phyloP scores from a whole-genome alignment of 2,329 filamentous ascomycete species.

The Fusarium sp. region DNA sequence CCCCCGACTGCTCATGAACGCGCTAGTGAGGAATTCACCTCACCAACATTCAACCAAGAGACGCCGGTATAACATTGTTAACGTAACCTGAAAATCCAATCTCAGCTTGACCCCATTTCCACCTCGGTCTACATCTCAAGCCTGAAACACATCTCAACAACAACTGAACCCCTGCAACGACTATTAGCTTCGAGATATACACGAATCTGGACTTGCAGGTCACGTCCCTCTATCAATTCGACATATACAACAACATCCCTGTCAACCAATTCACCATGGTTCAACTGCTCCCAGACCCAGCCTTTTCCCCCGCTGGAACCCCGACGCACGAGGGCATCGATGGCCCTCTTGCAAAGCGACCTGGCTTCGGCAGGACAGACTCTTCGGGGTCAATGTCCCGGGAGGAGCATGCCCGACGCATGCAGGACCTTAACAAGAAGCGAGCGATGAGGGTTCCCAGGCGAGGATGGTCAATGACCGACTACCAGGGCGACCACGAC shows the following conservation, averaged over 20 bases:
- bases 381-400: constrained; percentile 48
- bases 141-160: constrained; percentile 13
- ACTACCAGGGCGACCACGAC: constrained; percentile 53
- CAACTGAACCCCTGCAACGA: constrained; percentile 13
- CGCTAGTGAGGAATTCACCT: constrained; percentile 42
- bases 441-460: constrained; percentile 55
- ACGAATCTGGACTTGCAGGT: neutral
- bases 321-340: constrained; percentile 41
- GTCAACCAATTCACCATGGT: constrained; percentile 45
- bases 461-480: constrained; percentile 61
- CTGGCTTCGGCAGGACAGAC: constrained; percentile 39
- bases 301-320: constrained; percentile 44
- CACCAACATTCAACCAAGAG: constrained; percentile 29
- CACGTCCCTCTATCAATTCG: constrained; percentile 11
- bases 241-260: neutral
- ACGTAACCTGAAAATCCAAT: constrained; percentile 34
- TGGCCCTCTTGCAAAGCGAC: constrained; percentile 36
- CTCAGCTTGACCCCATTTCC: constrained; percentile 13
- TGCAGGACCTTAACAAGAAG: constrained; percentile 54
- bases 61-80: constrained; percentile 36
- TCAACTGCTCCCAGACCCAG: constrained; percentile 47
- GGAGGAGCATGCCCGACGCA: constrained; percentile 56
- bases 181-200: constrained; percentile 2
- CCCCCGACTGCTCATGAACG: constrained; percentile 41
- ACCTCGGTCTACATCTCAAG: constrained; percentile 15